These are phyloP conservation scores for Monosporozyma aerobia DNA, from an alignment of 805 yeast species.

Conservation along the genomic window DNA sequence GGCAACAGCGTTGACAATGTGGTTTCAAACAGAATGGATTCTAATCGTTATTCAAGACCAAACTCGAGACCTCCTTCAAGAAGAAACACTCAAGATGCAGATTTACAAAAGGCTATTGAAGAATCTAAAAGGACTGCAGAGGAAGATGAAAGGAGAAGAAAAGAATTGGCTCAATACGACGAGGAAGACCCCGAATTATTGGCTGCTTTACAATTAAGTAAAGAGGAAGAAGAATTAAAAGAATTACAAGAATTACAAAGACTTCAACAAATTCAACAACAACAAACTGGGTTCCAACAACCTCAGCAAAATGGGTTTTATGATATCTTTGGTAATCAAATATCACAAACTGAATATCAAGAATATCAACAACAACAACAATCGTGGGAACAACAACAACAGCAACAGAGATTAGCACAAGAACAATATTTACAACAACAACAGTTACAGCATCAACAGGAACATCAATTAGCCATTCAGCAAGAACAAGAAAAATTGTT, in stretches of 20 bases:
- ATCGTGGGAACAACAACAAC: conserved; percentile 18
- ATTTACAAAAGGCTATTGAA: conserved; percentile 70
- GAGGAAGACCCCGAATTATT: conserved; percentile 24
- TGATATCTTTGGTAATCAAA: conserved; percentile 24
- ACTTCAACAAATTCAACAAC: conserved; percentile 15
- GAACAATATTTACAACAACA: conserved; percentile 21
- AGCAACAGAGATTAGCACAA: conserved; percentile 21
- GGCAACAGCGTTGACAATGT: neutral
- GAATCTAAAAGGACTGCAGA: conserved; percentile 75
- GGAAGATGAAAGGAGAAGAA: conserved; percentile 60
- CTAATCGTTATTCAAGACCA: neutral
- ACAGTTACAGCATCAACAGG: conserved; percentile 14
- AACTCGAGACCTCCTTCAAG: neutral
- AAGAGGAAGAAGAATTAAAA: conserved; percentile 27
- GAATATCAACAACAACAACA: conserved; percentile 27
- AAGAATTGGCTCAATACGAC: conserved; percentile 15
- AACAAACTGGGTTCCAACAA: conserved; percentile 7
- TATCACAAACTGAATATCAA: conserved; percentile 22
- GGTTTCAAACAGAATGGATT: too few species aligned
- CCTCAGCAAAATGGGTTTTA: conserved; percentile 15
- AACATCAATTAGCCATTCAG: conserved; percentile 3
- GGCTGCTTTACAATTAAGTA: conserved; percentile 24
- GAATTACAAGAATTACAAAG: conserved; percentile 23
- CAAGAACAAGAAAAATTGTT: conserved; percentile 2
- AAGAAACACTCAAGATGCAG: conserved; percentile 48